Percentiles rank a stretch among this genome's conserved stretches.
phyloP scores from a whole-genome alignment of 352 stramenopile genomes.

The Globisporangium spinosum region DNA sequence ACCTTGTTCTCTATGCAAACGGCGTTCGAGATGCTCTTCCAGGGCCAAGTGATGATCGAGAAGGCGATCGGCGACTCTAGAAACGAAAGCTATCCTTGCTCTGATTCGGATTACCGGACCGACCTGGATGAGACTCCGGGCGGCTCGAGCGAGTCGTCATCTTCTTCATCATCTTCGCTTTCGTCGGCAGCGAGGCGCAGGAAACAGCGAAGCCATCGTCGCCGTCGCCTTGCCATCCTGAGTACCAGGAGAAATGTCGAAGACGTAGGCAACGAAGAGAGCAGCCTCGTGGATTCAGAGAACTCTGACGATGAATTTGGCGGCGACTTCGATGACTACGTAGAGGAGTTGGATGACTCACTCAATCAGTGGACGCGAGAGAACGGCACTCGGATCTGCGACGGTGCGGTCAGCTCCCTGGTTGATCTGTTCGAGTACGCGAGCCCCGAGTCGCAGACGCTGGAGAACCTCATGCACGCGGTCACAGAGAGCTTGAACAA shows the following conservation, averaged over 20 bases:
- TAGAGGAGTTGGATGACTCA: background rate
- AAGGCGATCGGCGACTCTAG: background rate
- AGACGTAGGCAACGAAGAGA: background rate
- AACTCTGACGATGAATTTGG: background rate
- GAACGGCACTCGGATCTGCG: background rate
- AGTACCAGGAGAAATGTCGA: background rate
- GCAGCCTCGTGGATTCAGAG: background rate
- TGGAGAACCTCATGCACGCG: background rate
- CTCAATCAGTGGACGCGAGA: background rate
- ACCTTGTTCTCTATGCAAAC: background rate
- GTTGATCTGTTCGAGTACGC: background rate
- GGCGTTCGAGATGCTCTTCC: background rate
- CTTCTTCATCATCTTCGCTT: background rate
- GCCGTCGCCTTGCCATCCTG: background rate
- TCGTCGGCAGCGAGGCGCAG: background rate
- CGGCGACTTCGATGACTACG: background rate
- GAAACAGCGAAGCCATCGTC: background rate
- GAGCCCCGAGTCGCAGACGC: background rate
- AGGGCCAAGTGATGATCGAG: background rate
- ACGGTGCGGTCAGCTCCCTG: background rate
- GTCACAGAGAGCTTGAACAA: background rate
- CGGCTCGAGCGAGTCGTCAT: background rate
- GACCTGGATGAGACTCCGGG: background rate
- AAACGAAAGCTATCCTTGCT: background rate
- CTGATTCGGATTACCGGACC: background rate